Conservation (phyloP, 129 eudicot species). For the Helianthus annuus region DNA sequence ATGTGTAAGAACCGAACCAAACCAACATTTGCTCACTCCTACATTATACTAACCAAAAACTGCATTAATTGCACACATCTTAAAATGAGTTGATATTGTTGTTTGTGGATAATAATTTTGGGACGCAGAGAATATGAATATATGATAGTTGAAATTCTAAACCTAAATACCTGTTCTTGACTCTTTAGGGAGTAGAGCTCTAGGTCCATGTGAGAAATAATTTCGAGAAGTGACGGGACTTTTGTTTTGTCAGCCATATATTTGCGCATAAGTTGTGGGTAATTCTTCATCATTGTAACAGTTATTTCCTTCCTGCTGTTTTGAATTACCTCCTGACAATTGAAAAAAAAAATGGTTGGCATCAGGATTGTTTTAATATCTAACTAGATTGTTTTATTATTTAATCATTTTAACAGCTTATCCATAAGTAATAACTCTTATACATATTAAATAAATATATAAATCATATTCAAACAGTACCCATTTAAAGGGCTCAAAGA, state of each 20-base stretch:
- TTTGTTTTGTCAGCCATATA: slow-evolving; percentile 91
- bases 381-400: background rate
- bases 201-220: slow-evolving; percentile 70
- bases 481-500: background rate
- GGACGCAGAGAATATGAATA: background rate
- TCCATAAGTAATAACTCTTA: background rate
- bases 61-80: background rate
- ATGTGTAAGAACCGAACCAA: too few species aligned
- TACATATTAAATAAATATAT: background rate
- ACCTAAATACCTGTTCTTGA: slow-evolving; percentile 75
- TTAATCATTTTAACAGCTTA: background rate
- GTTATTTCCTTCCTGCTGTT: slow-evolving; percentile 67
- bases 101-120: background rate
- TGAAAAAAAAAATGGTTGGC: background rate
- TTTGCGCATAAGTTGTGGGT: slow-evolving; percentile 86
- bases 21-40: too few species aligned
- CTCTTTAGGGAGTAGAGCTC: slow-evolving; percentile 94
- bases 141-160: background rate
- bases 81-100: background rate
- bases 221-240: slow-evolving; percentile 77
- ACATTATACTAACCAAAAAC: slow-evolving; percentile 1
- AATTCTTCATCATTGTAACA: slow-evolving; percentile 80
- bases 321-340: slow-evolving; percentile 72
- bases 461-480: background rate
- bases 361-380: background rate